Evolutionary conservation across 306 rosid species (phyloP).

Genomic region (Abrus pulchellus): DNA sequence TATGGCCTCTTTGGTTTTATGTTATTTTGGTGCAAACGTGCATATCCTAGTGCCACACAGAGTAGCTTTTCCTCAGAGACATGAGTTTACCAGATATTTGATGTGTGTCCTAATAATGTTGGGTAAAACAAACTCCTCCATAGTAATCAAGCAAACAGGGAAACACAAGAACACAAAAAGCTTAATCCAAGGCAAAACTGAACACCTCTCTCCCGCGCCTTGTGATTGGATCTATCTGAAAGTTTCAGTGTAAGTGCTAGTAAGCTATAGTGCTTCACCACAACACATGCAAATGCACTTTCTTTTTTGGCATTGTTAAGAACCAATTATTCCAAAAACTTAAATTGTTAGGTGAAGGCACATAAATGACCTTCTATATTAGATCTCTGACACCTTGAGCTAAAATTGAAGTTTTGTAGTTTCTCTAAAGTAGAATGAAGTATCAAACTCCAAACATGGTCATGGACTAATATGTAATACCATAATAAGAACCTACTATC

Average conservation of each 20-base stretch:
- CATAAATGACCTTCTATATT: neutral
- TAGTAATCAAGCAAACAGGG: neutral
- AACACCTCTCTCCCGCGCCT: neutral
- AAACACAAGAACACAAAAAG: neutral
- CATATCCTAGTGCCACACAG: too few species aligned
- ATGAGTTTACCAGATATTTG: too few species aligned
- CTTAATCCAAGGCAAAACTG: neutral
- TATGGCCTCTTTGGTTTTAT: neutral
- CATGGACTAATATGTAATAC: neutral
- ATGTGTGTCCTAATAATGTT: neutral
- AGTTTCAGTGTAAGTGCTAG: neutral
- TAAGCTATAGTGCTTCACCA: neutral
- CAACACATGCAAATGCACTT: neutral
- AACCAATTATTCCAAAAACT: neutral
- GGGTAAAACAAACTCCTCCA: neutral
- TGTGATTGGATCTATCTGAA: neutral
- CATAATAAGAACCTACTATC: neutral
- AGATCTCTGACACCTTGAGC: neutral
- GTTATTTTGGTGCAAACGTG: too few species aligned
- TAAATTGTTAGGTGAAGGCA: neutral
- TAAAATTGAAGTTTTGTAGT: neutral
- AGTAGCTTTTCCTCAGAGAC: too few species aligned
- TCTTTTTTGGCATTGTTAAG: neutral
- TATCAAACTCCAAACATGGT: neutral
- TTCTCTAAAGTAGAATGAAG: neutral